These are phyloP conservation scores for Pythium sp. DNA, from an alignment of 352 stramenopile species.

Conservation along the genomic window DNA sequence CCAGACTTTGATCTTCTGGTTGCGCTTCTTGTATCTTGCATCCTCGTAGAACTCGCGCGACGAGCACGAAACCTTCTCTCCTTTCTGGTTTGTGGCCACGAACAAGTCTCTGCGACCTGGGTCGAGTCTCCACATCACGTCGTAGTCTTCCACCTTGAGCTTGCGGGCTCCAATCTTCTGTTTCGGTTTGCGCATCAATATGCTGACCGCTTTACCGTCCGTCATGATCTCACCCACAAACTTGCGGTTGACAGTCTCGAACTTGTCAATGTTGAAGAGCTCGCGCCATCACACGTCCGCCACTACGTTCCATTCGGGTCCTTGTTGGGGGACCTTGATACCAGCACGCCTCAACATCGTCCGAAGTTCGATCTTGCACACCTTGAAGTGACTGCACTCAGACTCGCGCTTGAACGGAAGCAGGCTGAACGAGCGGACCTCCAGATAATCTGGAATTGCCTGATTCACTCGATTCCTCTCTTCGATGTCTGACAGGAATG, in stretches of 20 bases:
- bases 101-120: constrained; percentile 15
- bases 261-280: constrained; percentile 19
- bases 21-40: constrained; percentile 13
- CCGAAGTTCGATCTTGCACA: constrained; percentile 11
- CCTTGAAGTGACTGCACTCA: constrained; percentile 21
- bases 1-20: constrained; percentile 13
- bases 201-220: constrained; percentile 19
- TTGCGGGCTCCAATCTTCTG: not conserved
- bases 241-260: constrained; percentile 12
- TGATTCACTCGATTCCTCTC: constrained; percentile 5
- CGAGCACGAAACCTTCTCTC: constrained; percentile 11
- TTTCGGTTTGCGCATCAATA: constrained; percentile 20
- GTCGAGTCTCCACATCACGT: constrained; percentile 17
- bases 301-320: not conserved
- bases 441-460: not conserved
- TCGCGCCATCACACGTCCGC: constrained; percentile 1
- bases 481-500: constrained; percentile 6
- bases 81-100: constrained; percentile 15
- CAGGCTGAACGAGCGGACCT: constrained; percentile 14
- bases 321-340: not conserved
- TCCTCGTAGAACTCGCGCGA: constrained; percentile 19
- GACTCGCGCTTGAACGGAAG: constrained; percentile 22
- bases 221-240: constrained; percentile 16
- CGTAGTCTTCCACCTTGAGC: constrained; percentile 2
- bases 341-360: constrained; percentile 10